Evolutionary conservation across 208 protist genomes (phyloP), one percentile per base, ranked within the genome.

Genomic region (Porcisia hertigi): DNA sequence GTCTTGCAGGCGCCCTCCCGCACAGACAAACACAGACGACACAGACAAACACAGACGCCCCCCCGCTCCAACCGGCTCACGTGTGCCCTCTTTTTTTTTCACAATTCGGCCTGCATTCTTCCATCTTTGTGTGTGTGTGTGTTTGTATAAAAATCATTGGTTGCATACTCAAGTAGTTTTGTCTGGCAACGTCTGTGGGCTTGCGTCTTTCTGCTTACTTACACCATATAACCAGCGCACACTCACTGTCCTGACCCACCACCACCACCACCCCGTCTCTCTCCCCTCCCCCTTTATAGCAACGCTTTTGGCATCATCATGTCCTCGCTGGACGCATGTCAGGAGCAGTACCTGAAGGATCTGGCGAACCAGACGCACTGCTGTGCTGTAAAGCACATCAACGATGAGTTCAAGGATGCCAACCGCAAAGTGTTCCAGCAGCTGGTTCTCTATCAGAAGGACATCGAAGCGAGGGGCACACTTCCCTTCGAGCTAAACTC

Each of bases 271-370:
- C 6, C 18, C 47, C 43, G 18, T 0, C 62, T 49, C 62, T 49
- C 64, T 36, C 39, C 41, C 62, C 6, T 69, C 18, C 64, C 43
- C 23, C 64, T 9, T 25, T 30, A 69, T 14, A 20, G 18, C 18
- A 3, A 53, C 20, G 23, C 23, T 16, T 16, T 54, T 69, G 49
- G 11, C 58, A 5, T 69, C 57, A 34, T 16, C 52, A 80, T 81
- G 77, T 45, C 69, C 16, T 25, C 73, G 9, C 84, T 91, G 16
- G 77, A 86, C 47, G 75, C 67, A 0, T 91, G 84, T 77, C 75
- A 57, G n/a, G 79, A 64, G 76, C 72, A 85, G 71, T 89, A 92
- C 69, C 79, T 75, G 55, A 81, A 81, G 76, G 88, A 92, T 55
- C 53, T 90, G 14, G 69, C 54, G 1, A 23, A 71, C 45, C 85